Percentiles rank a stretch among this genome's conserved stretches.
phyloP scores from a whole-genome alignment of 495 filamentous ascomycete species.

The Penicillium salamii region DNA sequence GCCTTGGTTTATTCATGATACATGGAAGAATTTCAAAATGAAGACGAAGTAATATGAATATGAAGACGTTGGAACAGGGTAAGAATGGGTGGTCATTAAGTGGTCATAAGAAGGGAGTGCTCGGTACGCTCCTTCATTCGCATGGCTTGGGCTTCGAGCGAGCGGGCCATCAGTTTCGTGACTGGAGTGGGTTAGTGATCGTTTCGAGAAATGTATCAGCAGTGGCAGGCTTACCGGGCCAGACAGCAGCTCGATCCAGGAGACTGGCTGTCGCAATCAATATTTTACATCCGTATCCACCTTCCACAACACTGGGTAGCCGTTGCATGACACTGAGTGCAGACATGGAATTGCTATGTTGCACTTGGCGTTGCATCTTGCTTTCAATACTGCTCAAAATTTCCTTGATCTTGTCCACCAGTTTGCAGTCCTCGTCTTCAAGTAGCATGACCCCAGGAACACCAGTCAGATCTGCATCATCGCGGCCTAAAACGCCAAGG shows the following conservation, averaged over 20 bases:
- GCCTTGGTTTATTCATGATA: slow-evolving; percentile 17
- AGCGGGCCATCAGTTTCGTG: slow-evolving; percentile 82
- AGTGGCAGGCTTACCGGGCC: slow-evolving; percentile 68
- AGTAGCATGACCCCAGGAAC: slow-evolving; percentile 86
- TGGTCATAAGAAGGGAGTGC: slow-evolving; percentile 52
- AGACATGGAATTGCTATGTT: slow-evolving; percentile 43
- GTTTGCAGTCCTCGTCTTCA: slow-evolving; percentile 87
- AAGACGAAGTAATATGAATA: slow-evolving; percentile 4
- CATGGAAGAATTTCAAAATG: slow-evolving; percentile 5
- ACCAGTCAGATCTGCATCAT: slow-evolving; percentile 71
- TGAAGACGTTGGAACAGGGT: slow-evolving; percentile 3
- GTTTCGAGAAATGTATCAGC: not conserved
- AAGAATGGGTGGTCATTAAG: slow-evolving; percentile 25
- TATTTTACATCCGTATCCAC: slow-evolving; percentile 82
- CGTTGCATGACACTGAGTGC: slow-evolving; percentile 51
- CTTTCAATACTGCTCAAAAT: slow-evolving; percentile 74
- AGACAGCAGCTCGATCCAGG: slow-evolving; percentile 85
- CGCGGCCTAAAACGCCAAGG: slow-evolving; percentile 80
- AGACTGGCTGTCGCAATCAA: slow-evolving; percentile 83
- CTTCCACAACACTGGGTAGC: slow-evolving; percentile 58
- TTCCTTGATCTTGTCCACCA: slow-evolving; percentile 80
- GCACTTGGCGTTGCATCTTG: slow-evolving; percentile 66
- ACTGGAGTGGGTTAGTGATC: slow-evolving; percentile 44
- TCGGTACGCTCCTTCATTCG: slow-evolving; percentile 74
- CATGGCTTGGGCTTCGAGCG: slow-evolving; percentile 79